These are phyloP conservation scores for Trichosporon ovoides DNA, from an alignment of 1,284 basidiomycete genomes.

Conservation along the genomic window DNA sequence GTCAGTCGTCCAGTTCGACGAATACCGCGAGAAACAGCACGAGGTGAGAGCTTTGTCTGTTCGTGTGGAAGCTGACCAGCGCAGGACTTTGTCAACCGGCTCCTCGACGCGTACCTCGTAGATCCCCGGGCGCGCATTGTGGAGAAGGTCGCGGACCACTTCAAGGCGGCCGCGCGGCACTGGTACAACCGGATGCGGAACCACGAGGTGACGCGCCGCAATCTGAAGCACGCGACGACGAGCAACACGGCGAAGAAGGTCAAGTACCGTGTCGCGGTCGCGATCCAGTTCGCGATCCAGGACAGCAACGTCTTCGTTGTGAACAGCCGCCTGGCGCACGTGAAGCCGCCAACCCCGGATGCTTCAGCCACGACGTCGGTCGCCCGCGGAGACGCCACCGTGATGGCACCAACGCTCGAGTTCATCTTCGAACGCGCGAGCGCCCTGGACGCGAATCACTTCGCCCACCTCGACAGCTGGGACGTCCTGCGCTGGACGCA, in stretches of 20 bases:
- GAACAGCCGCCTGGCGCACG: constrained; percentile 20
- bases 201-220: background rate
- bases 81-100: constrained; percentile 13
- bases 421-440: constrained; percentile 29
- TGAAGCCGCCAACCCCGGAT: background rate
- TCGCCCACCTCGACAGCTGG: constrained; percentile 21
- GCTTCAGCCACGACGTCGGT: background rate
- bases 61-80: background rate
- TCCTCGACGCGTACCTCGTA: constrained; percentile 17
- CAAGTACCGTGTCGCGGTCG: constrained; percentile 25
- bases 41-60: constrained; percentile 9
- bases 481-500: constrained; percentile 7
- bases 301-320: constrained; percentile 28
- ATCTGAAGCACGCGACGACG: constrained; percentile 4
- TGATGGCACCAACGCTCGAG: constrained; percentile 23
- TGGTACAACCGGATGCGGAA: constrained; percentile 19
- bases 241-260: constrained; percentile 10
- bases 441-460: constrained; percentile 12
- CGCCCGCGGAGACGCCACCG: constrained; percentile 23
- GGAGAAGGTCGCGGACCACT: constrained; percentile 9
- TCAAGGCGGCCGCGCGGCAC: constrained; percentile 14
- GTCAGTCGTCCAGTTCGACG: constrained; percentile 7
- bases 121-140: constrained; percentile 8
- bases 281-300: constrained; percentile 28
- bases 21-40: constrained; percentile 11